A percentile compares a stretch with the other conserved stretches of the same genome.
Conservation (phyloP, 495 filamentous ascomycete genomes). For the Massariosphaeria phaeospora region DNA sequence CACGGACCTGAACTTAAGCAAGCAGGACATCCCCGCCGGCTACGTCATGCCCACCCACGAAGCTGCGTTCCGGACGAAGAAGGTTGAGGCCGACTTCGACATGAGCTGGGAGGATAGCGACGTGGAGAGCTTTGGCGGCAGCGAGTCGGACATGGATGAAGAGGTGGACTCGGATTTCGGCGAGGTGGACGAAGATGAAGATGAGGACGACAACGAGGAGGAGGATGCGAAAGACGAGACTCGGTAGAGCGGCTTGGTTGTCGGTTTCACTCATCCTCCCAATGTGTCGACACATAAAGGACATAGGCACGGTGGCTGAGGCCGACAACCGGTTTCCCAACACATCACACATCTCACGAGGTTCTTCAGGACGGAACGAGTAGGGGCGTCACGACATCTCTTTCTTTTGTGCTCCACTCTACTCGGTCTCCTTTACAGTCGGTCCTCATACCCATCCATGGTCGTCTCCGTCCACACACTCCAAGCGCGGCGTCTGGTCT, state of each 20-base stretch:
- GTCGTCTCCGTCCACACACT: constrained; percentile 5
- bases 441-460: too few species aligned
- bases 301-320: too few species aligned
- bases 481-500: constrained; percentile 24
- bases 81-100: constrained; percentile 65
- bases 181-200: constrained; percentile 34
- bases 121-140: constrained; percentile 50
- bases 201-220: constrained; percentile 32
- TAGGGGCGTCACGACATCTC: background rate
- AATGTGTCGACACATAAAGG: too few species aligned
- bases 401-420: background rate
- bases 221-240: background rate
- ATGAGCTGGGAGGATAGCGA: constrained; percentile 34
- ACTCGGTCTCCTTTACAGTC: background rate
- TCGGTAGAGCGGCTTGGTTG: too few species aligned
- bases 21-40: constrained; percentile 70
- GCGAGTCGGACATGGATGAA: constrained; percentile 46
- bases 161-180: constrained; percentile 36
- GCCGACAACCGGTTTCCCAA: too few species aligned
- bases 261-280: too few species aligned
- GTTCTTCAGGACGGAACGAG: background rate
- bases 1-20: constrained; percentile 65
- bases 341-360: too few species aligned
- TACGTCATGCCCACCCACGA: constrained; percentile 78
- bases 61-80: constrained; percentile 58